Conservation (phyloP, 805 yeast genomes). For the Pichia sporocuriosa region DNA sequence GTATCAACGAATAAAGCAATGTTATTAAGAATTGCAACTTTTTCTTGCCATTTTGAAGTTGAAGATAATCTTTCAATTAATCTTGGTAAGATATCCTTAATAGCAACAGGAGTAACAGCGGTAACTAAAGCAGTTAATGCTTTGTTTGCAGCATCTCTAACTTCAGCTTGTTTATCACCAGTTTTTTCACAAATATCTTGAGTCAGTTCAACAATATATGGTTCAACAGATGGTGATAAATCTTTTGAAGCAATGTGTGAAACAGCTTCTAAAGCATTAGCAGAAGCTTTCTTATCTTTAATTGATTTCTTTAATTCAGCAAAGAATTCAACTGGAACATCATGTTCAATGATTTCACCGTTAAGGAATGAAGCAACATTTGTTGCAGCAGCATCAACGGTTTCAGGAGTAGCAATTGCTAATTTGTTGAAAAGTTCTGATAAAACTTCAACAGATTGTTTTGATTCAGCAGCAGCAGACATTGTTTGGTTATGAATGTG, state of each 20-base stretch:
- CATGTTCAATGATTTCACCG: slow-evolving; percentile 97
- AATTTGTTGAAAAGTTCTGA: slow-evolving; percentile 90
- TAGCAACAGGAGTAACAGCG: slow-evolving; percentile 86
- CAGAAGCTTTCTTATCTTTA: slow-evolving; percentile 73
- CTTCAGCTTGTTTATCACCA: slow-evolving; percentile 84
- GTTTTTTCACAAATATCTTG: slow-evolving; percentile 65
- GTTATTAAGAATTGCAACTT: slow-evolving; percentile 82
- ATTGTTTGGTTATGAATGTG: slow-evolving; percentile 5
- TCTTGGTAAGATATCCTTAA: slow-evolving; percentile 84
- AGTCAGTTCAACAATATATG: slow-evolving; percentile 78
- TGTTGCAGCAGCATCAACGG: slow-evolving; percentile 77
- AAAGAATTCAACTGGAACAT: slow-evolving; percentile 88
- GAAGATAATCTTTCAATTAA: slow-evolving; percentile 58
- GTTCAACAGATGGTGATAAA: slow-evolving; percentile 91
- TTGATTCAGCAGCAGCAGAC: slow-evolving; percentile 46
- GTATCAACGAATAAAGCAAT: slow-evolving; percentile 83
- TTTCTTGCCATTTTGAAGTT: slow-evolving; percentile 97
- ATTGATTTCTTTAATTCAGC: slow-evolving; percentile 67
- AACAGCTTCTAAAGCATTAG: slow-evolving; percentile 80
- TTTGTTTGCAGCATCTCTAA: slow-evolving; percentile 64
- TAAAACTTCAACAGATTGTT: slow-evolving; percentile 72
- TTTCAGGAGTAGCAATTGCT: slow-evolving; percentile 80
- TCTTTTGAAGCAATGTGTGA: slow-evolving; percentile 76
- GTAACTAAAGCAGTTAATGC: slow-evolving; percentile 74
- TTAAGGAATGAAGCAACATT: slow-evolving; percentile 90